A percentile compares a stretch with the other conserved stretches of the same genome.
These are phyloP conservation scores for Vaccinium vitisidaea DNA, from an alignment of 148 eudicot genomes.

Conservation along the genomic window DNA sequence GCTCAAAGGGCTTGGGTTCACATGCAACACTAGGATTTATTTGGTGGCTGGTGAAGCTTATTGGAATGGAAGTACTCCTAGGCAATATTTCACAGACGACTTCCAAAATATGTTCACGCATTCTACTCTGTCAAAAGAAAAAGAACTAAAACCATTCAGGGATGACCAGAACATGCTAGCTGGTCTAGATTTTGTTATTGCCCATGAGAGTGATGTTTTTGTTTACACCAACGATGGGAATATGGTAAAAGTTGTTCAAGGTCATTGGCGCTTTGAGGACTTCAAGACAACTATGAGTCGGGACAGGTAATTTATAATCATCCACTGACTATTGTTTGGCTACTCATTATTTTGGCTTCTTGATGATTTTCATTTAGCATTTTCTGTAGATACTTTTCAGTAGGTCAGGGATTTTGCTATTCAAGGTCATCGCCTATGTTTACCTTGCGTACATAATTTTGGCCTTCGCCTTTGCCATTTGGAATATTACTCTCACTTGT, in stretches of 20 bases:
- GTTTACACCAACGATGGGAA: conserved; percentile 93
- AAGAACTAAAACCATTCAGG: too few relatives aligned
- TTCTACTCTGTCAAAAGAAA: too few relatives aligned
- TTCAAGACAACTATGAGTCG: conserved; percentile 85
- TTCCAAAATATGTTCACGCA: too few relatives aligned
- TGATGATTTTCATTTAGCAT: neutral
- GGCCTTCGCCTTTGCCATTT: neutral
- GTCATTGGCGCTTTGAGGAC: conserved; percentile 86
- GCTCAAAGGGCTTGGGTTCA: too few relatives aligned
- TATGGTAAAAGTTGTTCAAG: conserved; percentile 97
- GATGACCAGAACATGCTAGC: conserved; percentile 86
- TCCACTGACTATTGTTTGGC: neutral
- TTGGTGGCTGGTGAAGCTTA: too few relatives aligned
- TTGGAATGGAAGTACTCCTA: too few relatives aligned
- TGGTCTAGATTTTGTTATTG: conserved; percentile 84
- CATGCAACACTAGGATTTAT: too few relatives aligned
- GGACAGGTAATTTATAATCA: conserved; percentile 55
- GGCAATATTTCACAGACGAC: too few relatives aligned
- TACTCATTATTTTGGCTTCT: neutral
- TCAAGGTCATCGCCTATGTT: neutral
- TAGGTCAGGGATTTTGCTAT: conserved; percentile 11
- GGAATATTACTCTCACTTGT: neutral
- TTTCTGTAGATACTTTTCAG: too few relatives aligned
- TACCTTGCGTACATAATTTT: neutral
- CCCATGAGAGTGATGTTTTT: conserved; percentile 82